phyloP scores from a whole-genome alignment of 139 green algal genomes.

The Tetradesmus obliquus region DNA sequence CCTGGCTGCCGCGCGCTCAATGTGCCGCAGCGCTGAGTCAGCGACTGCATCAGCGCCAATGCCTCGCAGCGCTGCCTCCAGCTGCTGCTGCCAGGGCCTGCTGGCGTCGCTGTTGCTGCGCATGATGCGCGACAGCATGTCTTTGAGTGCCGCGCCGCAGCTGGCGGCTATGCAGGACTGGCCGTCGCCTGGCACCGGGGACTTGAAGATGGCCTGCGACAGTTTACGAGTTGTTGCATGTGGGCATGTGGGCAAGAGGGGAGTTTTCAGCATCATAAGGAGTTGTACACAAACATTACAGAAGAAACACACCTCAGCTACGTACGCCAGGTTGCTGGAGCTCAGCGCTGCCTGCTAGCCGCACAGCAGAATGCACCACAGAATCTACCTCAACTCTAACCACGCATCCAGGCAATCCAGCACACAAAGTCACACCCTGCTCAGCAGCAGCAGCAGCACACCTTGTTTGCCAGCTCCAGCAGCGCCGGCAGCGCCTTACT shows the following conservation, averaged over 20 bases:
- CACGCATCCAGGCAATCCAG: no score
- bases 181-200: constrained; percentile 17
- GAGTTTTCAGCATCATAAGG: background rate
- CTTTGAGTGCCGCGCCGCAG: constrained; percentile 38
- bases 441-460: background rate
- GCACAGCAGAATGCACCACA: no score
- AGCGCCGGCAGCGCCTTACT: constrained; percentile 28
- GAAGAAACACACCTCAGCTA: no score
- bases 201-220: background rate
- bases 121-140: constrained; percentile 32
- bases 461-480: constrained; percentile 50
- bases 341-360: no score
- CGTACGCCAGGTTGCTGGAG: no score
- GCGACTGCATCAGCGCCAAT: constrained; percentile 62
- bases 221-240: background rate
- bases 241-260: background rate
- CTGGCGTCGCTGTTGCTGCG: constrained; percentile 26
- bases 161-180: constrained; percentile 41
- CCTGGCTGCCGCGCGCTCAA: constrained; percentile 54
- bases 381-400: no score
- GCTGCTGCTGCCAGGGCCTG: constrained; percentile 38
- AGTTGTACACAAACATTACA: no score
- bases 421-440: background rate
- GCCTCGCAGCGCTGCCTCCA: constrained; percentile 57
- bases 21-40: constrained; percentile 55